Evolutionary conservation across 2,329 filamentous ascomycete genomes (phyloP).

Genomic region (Aureobasidium sp.): DNA sequence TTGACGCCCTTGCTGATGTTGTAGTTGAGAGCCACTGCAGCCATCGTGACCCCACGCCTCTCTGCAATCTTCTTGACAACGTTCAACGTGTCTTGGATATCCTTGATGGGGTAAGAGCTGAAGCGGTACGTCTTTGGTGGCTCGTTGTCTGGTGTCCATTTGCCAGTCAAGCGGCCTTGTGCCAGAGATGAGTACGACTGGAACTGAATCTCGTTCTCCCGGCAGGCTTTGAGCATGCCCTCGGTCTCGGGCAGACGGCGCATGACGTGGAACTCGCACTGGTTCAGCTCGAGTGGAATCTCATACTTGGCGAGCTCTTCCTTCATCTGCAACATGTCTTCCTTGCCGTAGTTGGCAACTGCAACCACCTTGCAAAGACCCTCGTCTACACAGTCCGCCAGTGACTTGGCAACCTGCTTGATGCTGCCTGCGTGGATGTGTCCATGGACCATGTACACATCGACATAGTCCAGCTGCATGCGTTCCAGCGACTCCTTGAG

Average conservation of each 20-base stretch:
- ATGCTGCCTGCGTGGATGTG: slow-evolving; percentile 37
- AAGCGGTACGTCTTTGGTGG: slow-evolving; percentile 35
- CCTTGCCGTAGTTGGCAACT: slow-evolving; percentile 39
- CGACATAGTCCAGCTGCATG: slow-evolving; percentile 34
- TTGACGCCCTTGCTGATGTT: slow-evolving; percentile 40
- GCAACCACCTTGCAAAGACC: slow-evolving; percentile 38
- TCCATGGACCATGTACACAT: slow-evolving; percentile 38
- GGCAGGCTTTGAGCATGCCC: slow-evolving; percentile 36
- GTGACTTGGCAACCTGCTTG: slow-evolving; percentile 34
- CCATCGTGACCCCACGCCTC: slow-evolving; percentile 29
- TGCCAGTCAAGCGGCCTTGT: slow-evolving; percentile 36
- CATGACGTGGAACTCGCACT: slow-evolving; percentile 41
- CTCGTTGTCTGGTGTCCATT: slow-evolving; percentile 34
- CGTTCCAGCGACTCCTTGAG: slow-evolving; percentile 33
- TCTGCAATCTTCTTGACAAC: slow-evolving; percentile 33
- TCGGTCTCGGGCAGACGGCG: slow-evolving; percentile 36
- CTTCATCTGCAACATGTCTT: slow-evolving; percentile 38
- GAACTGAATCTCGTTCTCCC: slow-evolving; percentile 36
- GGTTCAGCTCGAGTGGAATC: slow-evolving; percentile 38
- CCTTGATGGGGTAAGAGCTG: slow-evolving; percentile 39
- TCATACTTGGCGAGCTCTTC: slow-evolving; percentile 34
- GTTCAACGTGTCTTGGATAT: slow-evolving; percentile 34
- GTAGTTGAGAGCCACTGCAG: slow-evolving; percentile 41
- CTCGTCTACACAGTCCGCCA: slow-evolving; percentile 38
- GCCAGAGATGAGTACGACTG: slow-evolving; percentile 38